Evolutionary conservation across 2,329 filamentous ascomycete species (phyloP).

Genomic region (Hortaea werneckii): DNA sequence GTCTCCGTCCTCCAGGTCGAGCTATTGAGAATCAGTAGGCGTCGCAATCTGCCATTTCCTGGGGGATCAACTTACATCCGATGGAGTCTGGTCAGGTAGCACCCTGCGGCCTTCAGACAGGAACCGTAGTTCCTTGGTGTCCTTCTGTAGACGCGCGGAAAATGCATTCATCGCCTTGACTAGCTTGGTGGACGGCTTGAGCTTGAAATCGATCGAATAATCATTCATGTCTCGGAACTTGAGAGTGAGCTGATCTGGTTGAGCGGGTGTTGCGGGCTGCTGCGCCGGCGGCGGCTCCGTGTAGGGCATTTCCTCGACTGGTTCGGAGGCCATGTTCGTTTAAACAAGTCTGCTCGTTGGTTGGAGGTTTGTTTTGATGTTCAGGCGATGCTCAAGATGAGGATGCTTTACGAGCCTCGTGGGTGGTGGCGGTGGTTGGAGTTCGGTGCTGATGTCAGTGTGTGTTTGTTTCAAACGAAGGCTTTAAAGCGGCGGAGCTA

Average conservation of each 20-base stretch:
- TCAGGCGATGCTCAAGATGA: no score
- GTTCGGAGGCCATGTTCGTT: background rate
- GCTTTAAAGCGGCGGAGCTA: background rate
- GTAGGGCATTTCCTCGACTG: background rate
- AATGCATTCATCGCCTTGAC: slow-evolving; percentile 15
- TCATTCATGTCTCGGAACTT: slow-evolving; percentile 11
- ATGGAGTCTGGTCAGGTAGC: slow-evolving; percentile 8
- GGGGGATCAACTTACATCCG: slow-evolving; percentile 9
- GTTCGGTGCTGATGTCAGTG: background rate
- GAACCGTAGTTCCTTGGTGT: slow-evolving; percentile 9
- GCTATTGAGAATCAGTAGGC: slow-evolving; percentile 7
- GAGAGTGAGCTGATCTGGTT: slow-evolving; percentile 4
- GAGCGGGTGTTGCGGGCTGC: background rate
- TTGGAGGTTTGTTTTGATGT: no score
- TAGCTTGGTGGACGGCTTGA: slow-evolving; percentile 17
- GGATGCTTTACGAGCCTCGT: no score
- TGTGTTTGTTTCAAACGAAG: background rate
- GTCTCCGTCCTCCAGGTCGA: slow-evolving; percentile 15
- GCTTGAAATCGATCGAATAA: slow-evolving; percentile 11
- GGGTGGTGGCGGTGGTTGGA: background rate
- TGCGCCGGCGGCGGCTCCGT: background rate
- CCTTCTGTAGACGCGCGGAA: background rate
- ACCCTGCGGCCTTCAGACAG: slow-evolving; percentile 16
- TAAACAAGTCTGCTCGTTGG: background rate
- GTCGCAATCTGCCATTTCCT: background rate